Evolutionary conservation across 2,329 filamentous ascomycete species (phyloP).

Genomic region (Sordariomycetes sp.): DNA sequence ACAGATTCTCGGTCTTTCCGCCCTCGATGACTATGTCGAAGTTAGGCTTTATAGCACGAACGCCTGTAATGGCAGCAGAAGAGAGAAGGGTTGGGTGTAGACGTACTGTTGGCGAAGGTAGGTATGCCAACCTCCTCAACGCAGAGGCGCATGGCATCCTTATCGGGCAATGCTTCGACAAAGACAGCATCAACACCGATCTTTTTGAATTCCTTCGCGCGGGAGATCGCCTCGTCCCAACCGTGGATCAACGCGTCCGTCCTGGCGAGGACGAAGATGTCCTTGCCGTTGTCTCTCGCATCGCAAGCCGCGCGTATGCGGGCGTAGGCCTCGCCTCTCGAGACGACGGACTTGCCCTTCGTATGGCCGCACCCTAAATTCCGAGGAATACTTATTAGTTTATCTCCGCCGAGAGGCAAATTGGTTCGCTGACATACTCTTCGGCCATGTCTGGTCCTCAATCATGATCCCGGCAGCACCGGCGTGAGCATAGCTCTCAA

Average conservation of each 20-base stretch:
- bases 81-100: neutral
- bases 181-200: slow-evolving; percentile 35
- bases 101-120: slow-evolving; percentile 23
- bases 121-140: slow-evolving; percentile 25
- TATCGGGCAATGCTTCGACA: slow-evolving; percentile 28
- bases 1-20: slow-evolving; percentile 22
- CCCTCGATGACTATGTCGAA: slow-evolving; percentile 16
- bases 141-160: slow-evolving; percentile 26
- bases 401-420: neutral
- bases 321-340: slow-evolving; percentile 30
- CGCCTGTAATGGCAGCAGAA: neutral
- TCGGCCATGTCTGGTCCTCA: slow-evolving; percentile 37
- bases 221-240: slow-evolving; percentile 30
- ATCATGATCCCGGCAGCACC: slow-evolving; percentile 28
- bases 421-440: slow-evolving; percentile 21
- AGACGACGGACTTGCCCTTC: slow-evolving; percentile 32
- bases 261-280: slow-evolving; percentile 33
- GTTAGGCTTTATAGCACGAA: neutral
- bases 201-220: slow-evolving; percentile 27
- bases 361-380: slow-evolving; percentile 23
- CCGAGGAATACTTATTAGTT: neutral
- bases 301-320: slow-evolving; percentile 33
- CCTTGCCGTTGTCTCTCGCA: slow-evolving; percentile 29
- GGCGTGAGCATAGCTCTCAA: slow-evolving; percentile 28
- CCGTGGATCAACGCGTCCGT: slow-evolving; percentile 29